phyloP scores from a whole-genome alignment of 371 early-diverging fungal genomes.

The Mucor irregularis region DNA sequence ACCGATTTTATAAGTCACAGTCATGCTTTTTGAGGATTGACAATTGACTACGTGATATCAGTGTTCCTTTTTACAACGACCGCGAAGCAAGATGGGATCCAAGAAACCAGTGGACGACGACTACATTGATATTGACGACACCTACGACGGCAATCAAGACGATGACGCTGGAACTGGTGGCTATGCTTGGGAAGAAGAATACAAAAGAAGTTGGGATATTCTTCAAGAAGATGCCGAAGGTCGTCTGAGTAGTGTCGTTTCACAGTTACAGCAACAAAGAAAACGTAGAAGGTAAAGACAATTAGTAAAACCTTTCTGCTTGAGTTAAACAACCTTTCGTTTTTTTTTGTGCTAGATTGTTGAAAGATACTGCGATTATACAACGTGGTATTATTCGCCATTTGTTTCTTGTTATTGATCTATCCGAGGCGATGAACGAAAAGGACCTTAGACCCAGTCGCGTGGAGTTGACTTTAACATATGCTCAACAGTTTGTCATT shows the following conservation, averaged over 20 bases:
- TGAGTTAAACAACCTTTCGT: background rate
- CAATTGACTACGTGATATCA: too few species aligned
- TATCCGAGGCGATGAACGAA: slow-evolving; percentile 83
- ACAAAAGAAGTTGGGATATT: slow-evolving; percentile 95
- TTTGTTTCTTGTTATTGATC: slow-evolving; percentile 80
- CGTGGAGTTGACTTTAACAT: slow-evolving; percentile 68
- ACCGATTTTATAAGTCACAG: too few species aligned
- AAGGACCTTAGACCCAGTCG: slow-evolving; percentile 83
- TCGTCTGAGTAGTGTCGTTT: slow-evolving; percentile 76
- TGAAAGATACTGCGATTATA: slow-evolving; percentile 78
- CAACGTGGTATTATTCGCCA: slow-evolving; percentile 95
- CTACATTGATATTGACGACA: slow-evolving; percentile 56
- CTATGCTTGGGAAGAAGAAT: slow-evolving; percentile 94
- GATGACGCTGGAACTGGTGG: slow-evolving; percentile 54
- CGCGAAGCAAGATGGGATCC: slow-evolving; percentile 2
- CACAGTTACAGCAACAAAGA: slow-evolving; percentile 73
- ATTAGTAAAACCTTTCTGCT: background rate
- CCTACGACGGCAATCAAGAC: slow-evolving; percentile 44
- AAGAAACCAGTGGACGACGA: slow-evolving; percentile 45
- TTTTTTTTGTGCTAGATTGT: slow-evolving; percentile 39
- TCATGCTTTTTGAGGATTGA: too few species aligned
- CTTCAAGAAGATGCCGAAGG: slow-evolving; percentile 92
- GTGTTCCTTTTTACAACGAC: background rate
- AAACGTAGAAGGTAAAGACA: slow-evolving; percentile 65
- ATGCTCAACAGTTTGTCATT: slow-evolving; percentile 72